A percentile compares a stretch with the other conserved stretches of the same genome.
Evolutionary conservation across 2,329 filamentous ascomycete species (phyloP).

Genomic region (Parastagonospora nodorum): DNA sequence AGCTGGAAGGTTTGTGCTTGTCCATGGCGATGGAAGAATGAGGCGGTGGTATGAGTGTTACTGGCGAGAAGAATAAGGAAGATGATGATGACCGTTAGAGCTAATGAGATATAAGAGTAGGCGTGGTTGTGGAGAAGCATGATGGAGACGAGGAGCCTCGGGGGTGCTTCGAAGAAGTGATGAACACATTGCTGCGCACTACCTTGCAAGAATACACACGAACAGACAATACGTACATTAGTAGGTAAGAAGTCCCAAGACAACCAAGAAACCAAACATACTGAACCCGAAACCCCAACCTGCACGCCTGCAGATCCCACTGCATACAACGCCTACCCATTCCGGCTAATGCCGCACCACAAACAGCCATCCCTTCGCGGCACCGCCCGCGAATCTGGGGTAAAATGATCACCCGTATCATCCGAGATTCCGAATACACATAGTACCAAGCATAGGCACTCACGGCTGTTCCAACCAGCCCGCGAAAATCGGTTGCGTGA

Average conservation of each 20-base stretch:
- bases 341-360: constrained; percentile 3
- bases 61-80: constrained; percentile 47
- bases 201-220: background rate
- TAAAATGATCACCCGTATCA: background rate
- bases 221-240: background rate
- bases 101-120: no score
- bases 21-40: no score
- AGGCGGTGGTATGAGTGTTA: no score
- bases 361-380: background rate
- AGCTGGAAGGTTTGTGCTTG: no score
- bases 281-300: constrained; percentile 4
- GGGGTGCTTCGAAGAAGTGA: background rate
- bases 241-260: background rate
- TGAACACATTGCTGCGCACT: background rate
- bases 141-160: constrained; percentile 12
- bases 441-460: background rate
- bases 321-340: background rate
- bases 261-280: background rate
- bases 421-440: background rate
- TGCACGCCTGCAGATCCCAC: constrained; percentile 1
- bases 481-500: constrained; percentile 4
- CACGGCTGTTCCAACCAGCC: background rate
- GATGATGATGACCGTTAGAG: constrained; percentile 2
- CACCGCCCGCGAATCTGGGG: background rate
- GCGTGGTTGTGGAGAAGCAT: constrained; percentile 7